Percentiles rank a stretch among this genome's conserved stretches.
These are phyloP conservation scores for Dispira parvispora DNA, from an alignment of 192 early-diverging fungal genomes.

Conservation along the genomic window DNA sequence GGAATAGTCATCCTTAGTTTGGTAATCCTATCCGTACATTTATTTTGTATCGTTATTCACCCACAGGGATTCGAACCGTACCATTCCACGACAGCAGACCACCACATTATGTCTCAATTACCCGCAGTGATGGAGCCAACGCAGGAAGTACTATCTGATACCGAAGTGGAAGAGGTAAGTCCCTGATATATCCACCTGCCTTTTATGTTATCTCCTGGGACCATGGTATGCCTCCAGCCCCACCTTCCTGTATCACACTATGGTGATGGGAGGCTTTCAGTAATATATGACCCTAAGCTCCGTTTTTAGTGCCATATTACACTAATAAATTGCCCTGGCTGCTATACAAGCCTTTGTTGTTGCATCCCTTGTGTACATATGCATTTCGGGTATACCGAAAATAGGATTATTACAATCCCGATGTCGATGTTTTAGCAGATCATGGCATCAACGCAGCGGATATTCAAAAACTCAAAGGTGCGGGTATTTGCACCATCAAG, in stretches of 20 bases:
- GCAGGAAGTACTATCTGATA: background rate
- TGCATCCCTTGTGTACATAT: background rate
- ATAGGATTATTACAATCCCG: background rate
- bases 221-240: background rate
- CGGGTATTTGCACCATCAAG: conserved; percentile 56
- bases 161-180: conserved; percentile 5
- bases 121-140: background rate
- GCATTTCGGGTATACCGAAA: background rate
- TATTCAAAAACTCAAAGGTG: conserved; percentile 59
- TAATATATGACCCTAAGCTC: background rate
- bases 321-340: background rate
- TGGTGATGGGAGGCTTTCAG: background rate
- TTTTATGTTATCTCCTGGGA: background rate
- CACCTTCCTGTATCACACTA: background rate
- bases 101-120: too few relatives aligned
- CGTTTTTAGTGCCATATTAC: background rate
- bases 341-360: background rate
- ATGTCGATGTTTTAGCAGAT: conserved; percentile 29
- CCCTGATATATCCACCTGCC: background rate
- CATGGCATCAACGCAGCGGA: conserved; percentile 60
- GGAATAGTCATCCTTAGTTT: too few relatives aligned
- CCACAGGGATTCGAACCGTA: too few relatives aligned
- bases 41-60: too few relatives aligned
- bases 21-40: too few relatives aligned
- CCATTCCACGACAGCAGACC: too few relatives aligned